These are phyloP conservation scores for Dioscorea zingiberensis DNA, from an alignment of 106 monocot genomes.

Conservation along the genomic window DNA sequence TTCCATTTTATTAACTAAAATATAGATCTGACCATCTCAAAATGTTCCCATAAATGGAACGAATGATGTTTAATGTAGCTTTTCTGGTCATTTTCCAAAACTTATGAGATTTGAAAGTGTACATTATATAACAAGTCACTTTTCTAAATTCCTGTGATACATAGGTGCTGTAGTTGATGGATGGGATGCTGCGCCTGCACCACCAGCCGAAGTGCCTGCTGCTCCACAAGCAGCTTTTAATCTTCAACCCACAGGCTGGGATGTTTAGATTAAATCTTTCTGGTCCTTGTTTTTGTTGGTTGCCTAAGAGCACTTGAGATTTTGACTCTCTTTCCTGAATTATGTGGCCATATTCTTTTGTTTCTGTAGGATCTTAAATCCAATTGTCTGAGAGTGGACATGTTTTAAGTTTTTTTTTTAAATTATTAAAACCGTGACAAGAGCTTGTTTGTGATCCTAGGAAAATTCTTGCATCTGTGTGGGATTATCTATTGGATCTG, in stretches of 20 bases:
- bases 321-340: not conserved
- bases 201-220: not conserved
- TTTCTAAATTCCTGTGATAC: not conserved
- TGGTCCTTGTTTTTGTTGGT: not conserved
- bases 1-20: too few relatives aligned
- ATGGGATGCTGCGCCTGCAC: constrained; percentile 38
- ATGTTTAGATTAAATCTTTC: not conserved
- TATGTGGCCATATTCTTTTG: not conserved
- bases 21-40: too few relatives aligned
- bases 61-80: too few relatives aligned
- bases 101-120: too few relatives aligned
- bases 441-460: too few relatives aligned
- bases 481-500: too few relatives aligned
- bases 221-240: not conserved
- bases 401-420: too few relatives aligned
- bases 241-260: constrained; percentile 15
- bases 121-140: not conserved
- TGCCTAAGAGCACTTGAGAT: too few relatives aligned
- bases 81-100: too few relatives aligned
- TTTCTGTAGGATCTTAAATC: not conserved
- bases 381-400: not conserved
- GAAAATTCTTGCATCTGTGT: too few relatives aligned
- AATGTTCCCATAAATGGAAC: too few relatives aligned
- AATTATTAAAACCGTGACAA: too few relatives aligned
- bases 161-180: constrained; percentile 8